Evolutionary conservation across 257 asterid genomes (phyloP).

Genomic region (Rehmannia glutinosa): DNA sequence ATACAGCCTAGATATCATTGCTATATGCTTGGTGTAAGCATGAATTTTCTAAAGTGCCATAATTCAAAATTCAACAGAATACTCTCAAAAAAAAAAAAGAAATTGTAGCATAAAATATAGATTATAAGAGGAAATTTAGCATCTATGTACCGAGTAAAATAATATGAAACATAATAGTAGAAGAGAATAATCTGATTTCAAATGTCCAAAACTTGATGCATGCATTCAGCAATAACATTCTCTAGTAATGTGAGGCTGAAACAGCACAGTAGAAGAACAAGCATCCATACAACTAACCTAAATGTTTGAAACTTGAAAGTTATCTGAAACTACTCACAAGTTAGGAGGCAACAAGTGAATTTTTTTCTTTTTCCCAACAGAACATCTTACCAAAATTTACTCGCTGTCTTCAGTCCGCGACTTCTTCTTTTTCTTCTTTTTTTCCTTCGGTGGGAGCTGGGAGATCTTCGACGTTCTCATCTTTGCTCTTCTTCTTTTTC

Average conservation of each 20-base stretch:
- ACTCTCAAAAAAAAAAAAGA: no score
- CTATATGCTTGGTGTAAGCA: no score
- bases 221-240: background rate
- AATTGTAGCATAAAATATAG: no score
- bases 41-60: no score
- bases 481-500: slow-evolving; percentile 46
- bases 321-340: background rate
- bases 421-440: slow-evolving; percentile 46
- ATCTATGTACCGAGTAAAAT: background rate
- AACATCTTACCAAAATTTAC: slow-evolving; percentile 5
- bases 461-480: slow-evolving; percentile 25
- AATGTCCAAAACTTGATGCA: background rate
- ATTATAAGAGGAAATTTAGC: background rate
- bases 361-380: background rate
- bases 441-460: slow-evolving; percentile 34
- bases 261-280: background rate
- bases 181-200: background rate
- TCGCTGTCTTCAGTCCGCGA: slow-evolving; percentile 31
- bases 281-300: slow-evolving; percentile 8
- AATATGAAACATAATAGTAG: background rate
- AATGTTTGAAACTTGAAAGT: slow-evolving; percentile 8
- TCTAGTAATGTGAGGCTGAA: no score
- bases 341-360: no score
- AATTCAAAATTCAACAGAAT: no score
- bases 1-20: no score